Evolutionary conservation across 2,329 filamentous ascomycete species (phyloP).

Genomic region (Colletotrichum sp.): DNA sequence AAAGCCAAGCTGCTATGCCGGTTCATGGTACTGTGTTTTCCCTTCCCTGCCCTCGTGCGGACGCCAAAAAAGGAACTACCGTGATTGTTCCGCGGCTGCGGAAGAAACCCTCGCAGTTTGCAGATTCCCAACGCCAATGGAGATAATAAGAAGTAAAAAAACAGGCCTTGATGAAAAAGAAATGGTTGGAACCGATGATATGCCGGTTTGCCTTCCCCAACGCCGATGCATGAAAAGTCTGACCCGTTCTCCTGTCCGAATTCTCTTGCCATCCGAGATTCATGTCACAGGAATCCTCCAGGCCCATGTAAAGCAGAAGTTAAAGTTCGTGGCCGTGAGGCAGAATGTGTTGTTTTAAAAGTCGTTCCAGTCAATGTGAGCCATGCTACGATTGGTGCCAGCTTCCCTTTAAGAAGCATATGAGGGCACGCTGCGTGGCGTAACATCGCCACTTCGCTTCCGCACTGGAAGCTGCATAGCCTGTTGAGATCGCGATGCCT

Average conservation of each 20-base stretch:
- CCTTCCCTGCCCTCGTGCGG: conserved; percentile 10
- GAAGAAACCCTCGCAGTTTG: background rate
- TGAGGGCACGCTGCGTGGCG: conserved; percentile 58
- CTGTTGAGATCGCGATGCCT: conserved; percentile 56
- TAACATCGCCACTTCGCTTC: conserved; percentile 60
- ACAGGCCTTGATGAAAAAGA: background rate
- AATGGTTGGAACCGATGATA: background rate
- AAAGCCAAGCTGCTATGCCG: conserved; percentile 18
- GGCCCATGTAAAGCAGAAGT: background rate
- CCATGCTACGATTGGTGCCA: background rate
- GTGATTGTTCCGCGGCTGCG: background rate
- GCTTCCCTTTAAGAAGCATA: conserved; percentile 40
- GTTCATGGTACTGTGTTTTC: conserved; percentile 16
- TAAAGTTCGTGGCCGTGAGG: conserved; percentile 8
- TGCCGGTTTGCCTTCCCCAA: conserved; percentile 5
- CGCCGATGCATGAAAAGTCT: conserved; percentile 12
- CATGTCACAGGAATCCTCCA: background rate
- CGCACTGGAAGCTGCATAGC: conserved; percentile 46
- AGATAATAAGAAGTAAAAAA: background rate
- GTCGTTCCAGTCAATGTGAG: background rate
- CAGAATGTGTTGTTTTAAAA: background rate
- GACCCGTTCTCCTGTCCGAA: background rate
- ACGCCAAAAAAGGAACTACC: background rate
- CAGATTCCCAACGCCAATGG: background rate
- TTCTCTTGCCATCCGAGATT: background rate